A percentile compares a stretch with the other conserved stretches of the same genome.
phyloP scores from a whole-genome alignment of 495 filamentous ascomycete species.

The Rostrohypoxylon terebratum region DNA sequence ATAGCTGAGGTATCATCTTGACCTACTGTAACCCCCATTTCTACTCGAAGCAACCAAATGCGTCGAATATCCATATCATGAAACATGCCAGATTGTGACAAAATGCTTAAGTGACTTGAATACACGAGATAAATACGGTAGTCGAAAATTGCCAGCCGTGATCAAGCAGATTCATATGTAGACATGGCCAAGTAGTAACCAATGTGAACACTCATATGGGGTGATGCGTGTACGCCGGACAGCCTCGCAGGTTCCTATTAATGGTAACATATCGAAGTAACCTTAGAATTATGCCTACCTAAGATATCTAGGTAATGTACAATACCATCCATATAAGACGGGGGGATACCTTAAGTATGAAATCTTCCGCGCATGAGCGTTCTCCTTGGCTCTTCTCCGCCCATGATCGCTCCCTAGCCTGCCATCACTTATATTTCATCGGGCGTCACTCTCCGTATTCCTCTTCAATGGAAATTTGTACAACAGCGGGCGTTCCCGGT shows the following conservation, averaged over 20 bases:
- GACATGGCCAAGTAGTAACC: background rate
- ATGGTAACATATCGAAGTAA: no score
- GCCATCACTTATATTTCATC: slow-evolving; percentile 6
- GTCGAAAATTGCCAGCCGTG: background rate
- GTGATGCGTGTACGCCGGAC: background rate
- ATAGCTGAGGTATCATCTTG: slow-evolving; percentile 20
- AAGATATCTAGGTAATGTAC: background rate
- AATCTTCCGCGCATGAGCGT: background rate
- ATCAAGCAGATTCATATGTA: background rate
- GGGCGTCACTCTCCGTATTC: slow-evolving; percentile 23
- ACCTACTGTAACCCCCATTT: slow-evolving; percentile 23
- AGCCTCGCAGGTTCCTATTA: background rate
- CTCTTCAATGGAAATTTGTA: slow-evolving; percentile 18
- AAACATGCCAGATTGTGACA: background rate
- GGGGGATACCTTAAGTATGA: no score
- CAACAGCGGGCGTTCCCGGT: slow-evolving; percentile 25
- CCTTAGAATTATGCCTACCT: no score
- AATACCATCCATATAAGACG: no score
- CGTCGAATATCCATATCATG: background rate
- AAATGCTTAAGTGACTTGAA: background rate
- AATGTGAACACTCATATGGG: background rate
- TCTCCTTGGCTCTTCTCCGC: background rate
- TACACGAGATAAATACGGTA: background rate
- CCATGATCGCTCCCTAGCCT: background rate
- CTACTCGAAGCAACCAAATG: slow-evolving; percentile 4